phyloP scores from a whole-genome alignment of 106 monocot genomes.

The Platanthera guangdongensis region DNA sequence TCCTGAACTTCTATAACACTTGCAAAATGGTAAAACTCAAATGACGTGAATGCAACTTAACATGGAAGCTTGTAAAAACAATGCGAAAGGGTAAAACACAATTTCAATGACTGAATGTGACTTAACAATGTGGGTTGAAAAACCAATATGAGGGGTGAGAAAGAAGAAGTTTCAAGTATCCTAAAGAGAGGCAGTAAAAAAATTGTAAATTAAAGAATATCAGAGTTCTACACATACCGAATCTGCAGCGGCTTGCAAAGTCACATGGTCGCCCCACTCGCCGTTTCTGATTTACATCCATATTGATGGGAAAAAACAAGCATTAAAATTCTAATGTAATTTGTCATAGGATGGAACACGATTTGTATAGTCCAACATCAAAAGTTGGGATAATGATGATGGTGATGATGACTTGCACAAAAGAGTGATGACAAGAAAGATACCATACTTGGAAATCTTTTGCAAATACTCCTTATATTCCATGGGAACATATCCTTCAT shows the following conservation, averaged over 20 bases:
- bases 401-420: background rate
- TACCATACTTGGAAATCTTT: constrained; percentile 46
- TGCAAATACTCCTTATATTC: constrained; percentile 65
- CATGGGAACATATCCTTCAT: constrained; percentile 94
- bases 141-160: background rate
- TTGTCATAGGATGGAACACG: background rate
- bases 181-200: background rate
- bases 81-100: too few species aligned
- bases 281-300: constrained; percentile 36
- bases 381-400: background rate
- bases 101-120: too few species aligned
- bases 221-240: constrained; percentile 26
- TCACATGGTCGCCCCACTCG: constrained; percentile 97
- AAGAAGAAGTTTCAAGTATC: background rate
- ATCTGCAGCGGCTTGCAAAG: constrained; percentile 93
- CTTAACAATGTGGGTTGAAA: background rate
- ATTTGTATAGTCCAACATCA: background rate
- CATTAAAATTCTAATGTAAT: background rate
- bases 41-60: background rate
- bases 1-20: too few species aligned
- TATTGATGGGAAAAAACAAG: constrained; percentile 3
- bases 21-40: too few species aligned
- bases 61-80: background rate
- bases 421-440: constrained; percentile 1
- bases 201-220: background rate